Evolutionary conservation across 225 moss, liverwort and hornwort genomes (phyloP).

Genomic region (Neckera pumila): DNA sequence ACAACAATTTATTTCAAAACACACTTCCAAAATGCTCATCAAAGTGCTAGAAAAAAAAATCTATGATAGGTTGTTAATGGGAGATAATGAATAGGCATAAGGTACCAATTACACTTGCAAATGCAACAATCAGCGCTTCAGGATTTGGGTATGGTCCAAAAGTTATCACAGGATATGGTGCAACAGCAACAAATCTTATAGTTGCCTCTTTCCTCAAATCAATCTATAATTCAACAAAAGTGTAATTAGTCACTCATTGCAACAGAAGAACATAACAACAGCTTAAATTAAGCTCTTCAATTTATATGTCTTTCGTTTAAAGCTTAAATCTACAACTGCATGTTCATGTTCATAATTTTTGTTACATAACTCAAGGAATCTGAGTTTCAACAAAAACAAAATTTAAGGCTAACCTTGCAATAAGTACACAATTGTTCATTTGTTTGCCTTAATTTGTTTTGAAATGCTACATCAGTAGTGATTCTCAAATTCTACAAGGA

Average conservation of each 20-base stretch:
- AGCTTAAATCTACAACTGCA: neutral
- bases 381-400: neutral
- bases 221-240: conserved; percentile 19
- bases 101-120: conserved; percentile 56
- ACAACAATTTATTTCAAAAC: neutral
- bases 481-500: neutral
- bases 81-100: neutral
- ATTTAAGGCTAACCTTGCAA: neutral
- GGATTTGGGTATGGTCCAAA: conserved; percentile 78
- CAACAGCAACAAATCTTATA: conserved; percentile 40
- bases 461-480: neutral
- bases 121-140: conserved; percentile 31
- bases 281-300: neutral
- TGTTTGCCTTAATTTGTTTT: neutral
- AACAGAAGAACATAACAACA: neutral
- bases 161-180: conserved; percentile 59
- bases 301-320: neutral
- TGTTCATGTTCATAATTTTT: neutral
- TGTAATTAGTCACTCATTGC: neutral
- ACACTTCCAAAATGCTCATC: neutral
- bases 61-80: neutral
- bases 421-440: neutral
- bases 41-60: neutral
- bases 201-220: conserved; percentile 60
- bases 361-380: neutral